Conservation (phyloP, 2,329 filamentous ascomycete genomes). For the Dryadomyces quercus-mongolicae region DNA sequence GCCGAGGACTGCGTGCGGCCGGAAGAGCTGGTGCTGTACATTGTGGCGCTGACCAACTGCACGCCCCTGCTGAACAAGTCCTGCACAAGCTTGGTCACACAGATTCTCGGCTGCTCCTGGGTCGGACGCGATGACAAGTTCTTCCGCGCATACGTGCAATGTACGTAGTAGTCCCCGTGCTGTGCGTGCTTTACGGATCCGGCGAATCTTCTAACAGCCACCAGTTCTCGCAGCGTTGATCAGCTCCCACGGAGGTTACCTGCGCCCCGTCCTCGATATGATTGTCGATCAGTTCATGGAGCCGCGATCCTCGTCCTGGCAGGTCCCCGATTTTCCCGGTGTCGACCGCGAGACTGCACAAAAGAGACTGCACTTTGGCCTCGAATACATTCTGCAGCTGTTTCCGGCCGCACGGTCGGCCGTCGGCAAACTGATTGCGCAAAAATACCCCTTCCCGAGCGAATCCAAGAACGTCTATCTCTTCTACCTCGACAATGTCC, state of each 20-base stretch:
- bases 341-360: slow-evolving; percentile 56
- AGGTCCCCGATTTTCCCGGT: slow-evolving; percentile 38
- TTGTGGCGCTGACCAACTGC: slow-evolving; percentile 50
- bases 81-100: slow-evolving; percentile 46
- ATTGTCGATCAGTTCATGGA: slow-evolving; percentile 66
- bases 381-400: slow-evolving; percentile 66
- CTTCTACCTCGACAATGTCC: slow-evolving; percentile 76
- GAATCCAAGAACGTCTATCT: slow-evolving; percentile 71
- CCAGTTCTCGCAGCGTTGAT: slow-evolving; percentile 61
- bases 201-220: slow-evolving; percentile 14
- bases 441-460: slow-evolving; percentile 64
- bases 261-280: slow-evolving; percentile 32
- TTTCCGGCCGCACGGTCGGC: slow-evolving; percentile 67
- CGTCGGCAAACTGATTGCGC: slow-evolving; percentile 52
- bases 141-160: slow-evolving; percentile 43
- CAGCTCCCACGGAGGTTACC: slow-evolving; percentile 69
- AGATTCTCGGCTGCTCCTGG: slow-evolving; percentile 51
- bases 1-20: slow-evolving; percentile 31
- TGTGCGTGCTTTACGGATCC: background rate
- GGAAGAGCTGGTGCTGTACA: slow-evolving; percentile 46
- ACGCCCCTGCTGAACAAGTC: slow-evolving; percentile 47
- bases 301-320: slow-evolving; percentile 31
- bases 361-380: slow-evolving; percentile 59
- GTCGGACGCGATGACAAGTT: slow-evolving; percentile 53
- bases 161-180: slow-evolving; percentile 3